Base-by-base conservation (phyloP, 805 yeast genomes). In the Cyberlindnera misumaiensis region DNA sequence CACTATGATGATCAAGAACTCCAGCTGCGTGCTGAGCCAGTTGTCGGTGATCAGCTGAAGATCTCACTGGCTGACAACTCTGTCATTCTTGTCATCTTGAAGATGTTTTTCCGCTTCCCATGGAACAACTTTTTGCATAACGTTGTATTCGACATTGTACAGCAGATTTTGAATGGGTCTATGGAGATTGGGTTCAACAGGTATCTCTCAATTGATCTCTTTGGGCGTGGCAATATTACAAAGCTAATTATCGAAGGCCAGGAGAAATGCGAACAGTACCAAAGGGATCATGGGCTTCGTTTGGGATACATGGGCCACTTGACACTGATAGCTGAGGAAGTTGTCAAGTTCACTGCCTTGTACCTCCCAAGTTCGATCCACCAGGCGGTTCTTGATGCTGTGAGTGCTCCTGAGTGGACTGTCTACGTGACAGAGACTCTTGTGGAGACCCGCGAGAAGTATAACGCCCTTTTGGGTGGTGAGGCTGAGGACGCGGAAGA, bases 71-170 rank as follows among this genome's bases (percentile, higher is more conserved):
- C 79, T 42, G 96, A 93, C 54, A 78, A 77, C 58, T 71, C 73
- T 27, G 77, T 87, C 42, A 69, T 89, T 25, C 64, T 75, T 15
- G 72, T 76, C 16, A 79, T 89, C n/a, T 63, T 88, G 18, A 62
- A 72, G 20, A 77, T 83, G 71, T 86, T 93, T 54, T 80, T 89
- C 60, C 66, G 72, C 44, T 87, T 80, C 60, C 96, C 97, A 6
- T 93, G 97, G 97, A 93, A 93, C 59, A 93, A 93, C 56, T 93
- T 93, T 55, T 73, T 93, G 68, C 98, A 93, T 61, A 93, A 90
- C 55, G 98, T 93, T 41, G 96, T 93, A 8, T 93, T 90, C 68
- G 99, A 93, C 62, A 77, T 93, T 45, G 82, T 93, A 25, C 99
- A 93, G 60, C 99, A 93, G 59, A 78, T 93, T 14, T 74, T 93